Conservation (phyloP, 176 grass and related monocot species). For the Areca catechu region DNA sequence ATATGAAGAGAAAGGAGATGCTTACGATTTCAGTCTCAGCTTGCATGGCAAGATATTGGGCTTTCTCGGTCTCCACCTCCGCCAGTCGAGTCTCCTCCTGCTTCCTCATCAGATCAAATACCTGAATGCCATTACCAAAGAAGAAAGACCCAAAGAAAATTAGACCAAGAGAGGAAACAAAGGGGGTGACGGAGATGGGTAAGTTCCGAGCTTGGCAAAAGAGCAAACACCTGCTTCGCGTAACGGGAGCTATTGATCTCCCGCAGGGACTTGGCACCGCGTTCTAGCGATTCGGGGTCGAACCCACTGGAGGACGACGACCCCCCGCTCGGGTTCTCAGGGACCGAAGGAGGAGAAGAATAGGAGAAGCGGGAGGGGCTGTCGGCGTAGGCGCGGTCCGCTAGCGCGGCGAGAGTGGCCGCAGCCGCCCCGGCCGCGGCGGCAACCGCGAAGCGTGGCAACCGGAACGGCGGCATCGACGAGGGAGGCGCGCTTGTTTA, state of each 20-base stretch:
- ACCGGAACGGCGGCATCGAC: constrained; percentile 41
- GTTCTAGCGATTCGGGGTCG: constrained; percentile 62
- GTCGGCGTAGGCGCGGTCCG: constrained; percentile 60
- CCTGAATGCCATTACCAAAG: constrained; percentile 23
- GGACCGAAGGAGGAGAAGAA: constrained; percentile 7
- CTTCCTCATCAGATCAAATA: constrained; percentile 71
- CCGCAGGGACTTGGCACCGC: constrained; percentile 46
- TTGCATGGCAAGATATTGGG: constrained; percentile 33
- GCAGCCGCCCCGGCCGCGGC: constrained; percentile 6
- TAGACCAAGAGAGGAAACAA: not conserved
- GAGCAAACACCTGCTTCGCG: constrained; percentile 49
- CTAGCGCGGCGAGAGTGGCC: constrained; percentile 16
- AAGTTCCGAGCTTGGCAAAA: constrained; percentile 2
- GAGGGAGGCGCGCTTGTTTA: not conserved
- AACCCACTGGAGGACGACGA: constrained; percentile 28
- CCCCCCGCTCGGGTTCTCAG: not conserved
- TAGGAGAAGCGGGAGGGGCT: constrained; percentile 42
- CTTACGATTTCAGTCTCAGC: constrained; percentile 48
- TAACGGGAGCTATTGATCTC: constrained; percentile 64
- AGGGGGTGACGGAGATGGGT: constrained; percentile 8
- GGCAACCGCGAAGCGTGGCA: constrained; percentile 18
- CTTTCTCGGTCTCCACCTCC: constrained; percentile 45
- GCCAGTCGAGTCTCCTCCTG: constrained; percentile 63
- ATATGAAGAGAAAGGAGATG: not conserved
- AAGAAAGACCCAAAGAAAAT: not conserved